These are phyloP conservation scores for Amphibolis antarctica DNA, from an alignment of 106 monocot species.

Conservation along the genomic window DNA sequence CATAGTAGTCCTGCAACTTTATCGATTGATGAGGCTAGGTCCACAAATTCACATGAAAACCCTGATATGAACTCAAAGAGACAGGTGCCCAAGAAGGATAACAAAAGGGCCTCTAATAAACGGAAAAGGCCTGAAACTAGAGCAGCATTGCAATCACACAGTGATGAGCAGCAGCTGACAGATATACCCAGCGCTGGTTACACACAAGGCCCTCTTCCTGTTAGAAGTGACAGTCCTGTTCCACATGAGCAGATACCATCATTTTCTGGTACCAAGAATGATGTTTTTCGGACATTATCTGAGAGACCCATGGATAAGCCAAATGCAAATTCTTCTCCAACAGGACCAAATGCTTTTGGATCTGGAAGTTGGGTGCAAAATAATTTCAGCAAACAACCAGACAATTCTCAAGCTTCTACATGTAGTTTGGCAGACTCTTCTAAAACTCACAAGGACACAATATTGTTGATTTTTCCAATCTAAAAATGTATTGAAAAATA, in stretches of 20 bases:
- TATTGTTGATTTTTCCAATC: neutral
- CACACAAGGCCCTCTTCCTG: conserved; percentile 24
- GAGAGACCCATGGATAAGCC: conserved; percentile 30
- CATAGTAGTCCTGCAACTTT: conserved; percentile 59
- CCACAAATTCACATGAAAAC: conserved; percentile 73
- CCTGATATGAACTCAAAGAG: conserved; percentile 55
- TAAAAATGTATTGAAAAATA: neutral
- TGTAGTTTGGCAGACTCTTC: conserved; percentile 15
- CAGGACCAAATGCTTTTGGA: conserved; percentile 21
- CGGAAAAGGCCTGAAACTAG: conserved; percentile 73
- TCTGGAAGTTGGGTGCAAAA: conserved; percentile 54
- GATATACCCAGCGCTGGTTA: conserved; percentile 32
- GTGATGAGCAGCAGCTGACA: conserved; percentile 42
- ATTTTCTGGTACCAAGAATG: conserved; percentile 24
- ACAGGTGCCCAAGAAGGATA: conserved; percentile 34
- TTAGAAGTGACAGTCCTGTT: conserved; percentile 26
- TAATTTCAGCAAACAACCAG: conserved; percentile 20
- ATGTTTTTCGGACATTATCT: conserved; percentile 18
- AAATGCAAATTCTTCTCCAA: conserved; percentile 23
- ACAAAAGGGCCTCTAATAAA: conserved; percentile 46
- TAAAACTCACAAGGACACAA: neutral
- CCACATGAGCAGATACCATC: conserved; percentile 19
- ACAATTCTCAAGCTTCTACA: conserved; percentile 33
- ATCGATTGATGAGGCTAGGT: conserved; percentile 67
- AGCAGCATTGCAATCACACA: conserved; percentile 30